Percentiles rank a stretch among this genome's conserved stretches.
Conservation (phyloP, 306 rosid species). For the Chamaecrista fasciculata region DNA sequence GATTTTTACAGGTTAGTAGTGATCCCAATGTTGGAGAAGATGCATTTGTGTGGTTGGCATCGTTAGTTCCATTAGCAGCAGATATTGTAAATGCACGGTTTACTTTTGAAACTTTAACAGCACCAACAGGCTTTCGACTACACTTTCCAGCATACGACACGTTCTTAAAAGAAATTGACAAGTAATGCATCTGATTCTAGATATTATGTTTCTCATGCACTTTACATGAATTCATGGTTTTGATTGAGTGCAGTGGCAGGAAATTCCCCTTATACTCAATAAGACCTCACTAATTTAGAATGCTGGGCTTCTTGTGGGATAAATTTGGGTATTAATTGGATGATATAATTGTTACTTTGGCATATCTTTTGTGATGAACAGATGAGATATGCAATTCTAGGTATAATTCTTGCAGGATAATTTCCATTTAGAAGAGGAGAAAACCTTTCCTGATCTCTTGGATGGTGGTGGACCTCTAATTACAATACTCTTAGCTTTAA, state of each 20-base stretch:
- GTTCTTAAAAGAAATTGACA: slow-evolving; percentile 68
- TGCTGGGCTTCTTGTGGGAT: background rate
- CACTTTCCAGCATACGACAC: slow-evolving; percentile 81
- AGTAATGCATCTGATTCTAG: slow-evolving; percentile 41
- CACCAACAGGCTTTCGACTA: slow-evolving; percentile 66
- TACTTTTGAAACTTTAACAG: slow-evolving; percentile 79
- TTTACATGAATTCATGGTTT: slow-evolving; percentile 16
- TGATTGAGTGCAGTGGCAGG: background rate
- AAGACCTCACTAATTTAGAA: background rate
- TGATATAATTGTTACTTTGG: background rate
- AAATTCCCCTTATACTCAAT: background rate
- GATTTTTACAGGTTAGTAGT: slow-evolving; percentile 48
- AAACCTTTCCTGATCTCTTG: slow-evolving; percentile 6
- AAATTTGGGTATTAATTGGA: background rate
- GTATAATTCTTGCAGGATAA: slow-evolving; percentile 1
- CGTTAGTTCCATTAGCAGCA: slow-evolving; percentile 59
- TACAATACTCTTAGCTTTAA: background rate
- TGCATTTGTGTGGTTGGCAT: slow-evolving; percentile 87
- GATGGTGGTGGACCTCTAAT: slow-evolving; percentile 1
- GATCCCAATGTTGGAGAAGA: slow-evolving; percentile 83
- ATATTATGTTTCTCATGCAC: background rate
- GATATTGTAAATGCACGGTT: slow-evolving; percentile 83
- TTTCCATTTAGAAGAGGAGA: background rate
- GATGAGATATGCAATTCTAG: background rate
- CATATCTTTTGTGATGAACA: background rate